phyloP scores from a whole-genome alignment of 306 rosid genomes.

The Lupinus albus region DNA sequence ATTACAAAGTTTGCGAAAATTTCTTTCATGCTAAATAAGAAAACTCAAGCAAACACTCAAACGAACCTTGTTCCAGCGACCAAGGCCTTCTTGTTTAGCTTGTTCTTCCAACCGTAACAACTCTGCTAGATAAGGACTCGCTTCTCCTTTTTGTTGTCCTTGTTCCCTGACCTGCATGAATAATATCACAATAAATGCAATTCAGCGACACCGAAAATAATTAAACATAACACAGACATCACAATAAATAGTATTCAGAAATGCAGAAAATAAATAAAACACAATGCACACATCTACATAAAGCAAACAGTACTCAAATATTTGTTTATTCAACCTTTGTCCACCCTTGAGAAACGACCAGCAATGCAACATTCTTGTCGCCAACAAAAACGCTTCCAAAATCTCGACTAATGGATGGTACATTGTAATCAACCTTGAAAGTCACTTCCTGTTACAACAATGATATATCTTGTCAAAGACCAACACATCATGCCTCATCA shows the following conservation, averaged over 20 bases:
- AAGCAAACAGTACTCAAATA: constrained; percentile 35
- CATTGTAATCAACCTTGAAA: constrained; percentile 81
- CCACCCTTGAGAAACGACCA: constrained; percentile 92
- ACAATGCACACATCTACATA: neutral
- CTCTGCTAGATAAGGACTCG: constrained; percentile 80
- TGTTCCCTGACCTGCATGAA: constrained; percentile 79
- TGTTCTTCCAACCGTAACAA: constrained; percentile 79
- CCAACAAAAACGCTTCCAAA: constrained; percentile 89
- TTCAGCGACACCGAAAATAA: neutral
- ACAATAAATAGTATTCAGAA: neutral
- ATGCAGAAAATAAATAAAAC: neutral
- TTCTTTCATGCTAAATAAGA: neutral
- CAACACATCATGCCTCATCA: constrained; percentile 6
- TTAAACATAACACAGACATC: neutral
- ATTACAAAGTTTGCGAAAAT: neutral
- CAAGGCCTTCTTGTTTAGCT: constrained; percentile 87
- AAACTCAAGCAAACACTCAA: constrained; percentile 46
- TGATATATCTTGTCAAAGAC: constrained; percentile 31
- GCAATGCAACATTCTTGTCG: constrained; percentile 74
- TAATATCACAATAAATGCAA: constrained; percentile 36
- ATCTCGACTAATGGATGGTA: constrained; percentile 79
- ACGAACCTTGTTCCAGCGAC: constrained; percentile 93
- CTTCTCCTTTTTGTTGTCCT: constrained; percentile 91
- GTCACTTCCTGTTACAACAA: constrained; percentile 72
- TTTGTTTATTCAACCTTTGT: constrained; percentile 64